Evolutionary conservation across 2,329 filamentous ascomycete genomes (phyloP).

Genomic region (Trichoderma aggressivum): DNA sequence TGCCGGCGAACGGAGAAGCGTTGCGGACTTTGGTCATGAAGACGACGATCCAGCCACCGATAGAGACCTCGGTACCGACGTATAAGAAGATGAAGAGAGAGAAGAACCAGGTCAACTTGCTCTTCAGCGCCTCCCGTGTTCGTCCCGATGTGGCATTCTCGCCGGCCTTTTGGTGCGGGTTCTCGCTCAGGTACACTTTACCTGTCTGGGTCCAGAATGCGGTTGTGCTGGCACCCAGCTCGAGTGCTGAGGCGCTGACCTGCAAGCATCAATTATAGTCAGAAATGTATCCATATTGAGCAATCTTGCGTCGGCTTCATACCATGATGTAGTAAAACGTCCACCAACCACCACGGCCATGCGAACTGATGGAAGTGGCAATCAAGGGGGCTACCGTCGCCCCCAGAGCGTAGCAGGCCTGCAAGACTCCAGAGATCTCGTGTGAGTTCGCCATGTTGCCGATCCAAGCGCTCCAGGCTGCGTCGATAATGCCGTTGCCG

Average conservation of each 20-base stretch:
- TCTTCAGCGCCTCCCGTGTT: conserved; percentile 10
- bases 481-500: conserved; percentile 64
- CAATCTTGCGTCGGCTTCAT: neutral
- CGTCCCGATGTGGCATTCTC: conserved; percentile 46
- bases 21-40: conserved; percentile 76
- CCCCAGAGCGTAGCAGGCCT: conserved; percentile 66
- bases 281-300: conserved; percentile 23
- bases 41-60: conserved; percentile 79
- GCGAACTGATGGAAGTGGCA: conserved; percentile 67
- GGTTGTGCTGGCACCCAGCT: conserved; percentile 45
- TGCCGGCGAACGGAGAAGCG: conserved; percentile 62
- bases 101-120: conserved; percentile 53
- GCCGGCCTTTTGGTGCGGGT: conserved; percentile 32
- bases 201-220: conserved; percentile 56
- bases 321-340: conserved; percentile 75
- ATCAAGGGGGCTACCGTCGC: conserved; percentile 67
- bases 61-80: conserved; percentile 70
- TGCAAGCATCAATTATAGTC: conserved; percentile 44
- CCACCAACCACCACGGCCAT: conserved; percentile 61
- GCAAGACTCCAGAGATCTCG: conserved; percentile 65
- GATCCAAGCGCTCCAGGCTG: conserved; percentile 53
- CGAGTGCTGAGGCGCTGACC: conserved; percentile 53
- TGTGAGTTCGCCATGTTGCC: conserved; percentile 59
- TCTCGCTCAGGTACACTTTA: conserved; percentile 19
- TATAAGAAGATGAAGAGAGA: conserved; percentile 72